These are phyloP conservation scores for Euphorbia corollata DNA, from an alignment of 441 rosid species.

Conservation along the genomic window DNA sequence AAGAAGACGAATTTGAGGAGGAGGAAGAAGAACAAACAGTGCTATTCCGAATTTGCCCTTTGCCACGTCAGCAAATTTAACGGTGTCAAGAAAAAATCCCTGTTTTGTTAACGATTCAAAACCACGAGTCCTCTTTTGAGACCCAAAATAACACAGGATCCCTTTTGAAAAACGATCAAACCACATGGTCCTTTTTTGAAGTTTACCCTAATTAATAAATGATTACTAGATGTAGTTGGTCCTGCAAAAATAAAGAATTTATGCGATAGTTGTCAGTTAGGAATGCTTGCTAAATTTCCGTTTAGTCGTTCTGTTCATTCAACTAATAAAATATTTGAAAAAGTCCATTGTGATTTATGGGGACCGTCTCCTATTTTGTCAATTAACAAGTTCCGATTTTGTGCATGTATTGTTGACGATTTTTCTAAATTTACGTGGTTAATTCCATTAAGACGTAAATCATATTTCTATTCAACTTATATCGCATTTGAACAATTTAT, in stretches of 20 bases:
- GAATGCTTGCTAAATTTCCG: not conserved
- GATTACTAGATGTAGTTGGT: not conserved
- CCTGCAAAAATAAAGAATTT: too few species aligned
- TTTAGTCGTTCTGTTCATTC: not conserved
- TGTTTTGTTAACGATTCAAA: too few species aligned
- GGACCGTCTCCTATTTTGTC: not conserved
- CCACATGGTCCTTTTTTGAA: too few species aligned
- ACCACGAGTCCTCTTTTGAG: too few species aligned
- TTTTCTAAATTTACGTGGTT: not conserved
- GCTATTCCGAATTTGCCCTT: too few species aligned
- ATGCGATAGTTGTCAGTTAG: not conserved
- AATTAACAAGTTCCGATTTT: not conserved
- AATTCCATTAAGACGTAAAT: not conserved
- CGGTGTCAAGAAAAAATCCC: too few species aligned
- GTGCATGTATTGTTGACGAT: not conserved
- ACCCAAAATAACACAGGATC: too few species aligned
- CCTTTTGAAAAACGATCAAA: too few species aligned
- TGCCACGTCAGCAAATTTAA: too few species aligned
- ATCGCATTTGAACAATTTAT: not conserved
- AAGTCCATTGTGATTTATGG: not conserved
- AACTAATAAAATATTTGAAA: too few species aligned
- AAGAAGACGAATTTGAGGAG: too few species aligned
- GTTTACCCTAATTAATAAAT: too few species aligned
- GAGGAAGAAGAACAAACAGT: not conserved
- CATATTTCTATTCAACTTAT: not conserved